Evolutionary conservation across 352 stramenopile species (phyloP).

Genomic region (Plasmopara halstedii): DNA sequence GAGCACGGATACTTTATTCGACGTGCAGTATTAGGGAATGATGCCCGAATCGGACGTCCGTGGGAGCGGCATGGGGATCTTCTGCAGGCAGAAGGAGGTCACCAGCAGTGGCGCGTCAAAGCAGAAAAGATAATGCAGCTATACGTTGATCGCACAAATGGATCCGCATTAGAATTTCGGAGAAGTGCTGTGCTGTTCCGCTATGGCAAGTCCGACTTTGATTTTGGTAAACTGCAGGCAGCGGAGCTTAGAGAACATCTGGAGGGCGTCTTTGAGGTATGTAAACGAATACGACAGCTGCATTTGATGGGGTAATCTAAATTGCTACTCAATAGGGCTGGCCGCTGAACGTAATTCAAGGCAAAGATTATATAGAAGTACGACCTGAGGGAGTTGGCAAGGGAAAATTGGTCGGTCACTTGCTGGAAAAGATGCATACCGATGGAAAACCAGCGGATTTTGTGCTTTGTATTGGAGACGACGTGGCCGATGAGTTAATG

Average conservation of each 20-base stretch:
- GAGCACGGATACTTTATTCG: constrained; percentile 98
- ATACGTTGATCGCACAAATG: constrained; percentile 97
- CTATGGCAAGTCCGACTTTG: constrained; percentile 97
- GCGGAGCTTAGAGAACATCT: constrained; percentile 97
- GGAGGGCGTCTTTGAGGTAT: constrained; percentile 83
- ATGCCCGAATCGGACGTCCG: constrained; percentile 55
- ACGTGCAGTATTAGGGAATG: constrained; percentile 47
- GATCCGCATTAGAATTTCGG: constrained; percentile 96
- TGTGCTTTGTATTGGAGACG: constrained; percentile 95
- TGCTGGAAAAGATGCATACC: constrained; percentile 76
- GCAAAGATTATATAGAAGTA: constrained; percentile 98
- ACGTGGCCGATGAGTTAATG: constrained; percentile 98
- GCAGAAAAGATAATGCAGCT: constrained; percentile 95
- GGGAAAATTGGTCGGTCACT: constrained; percentile 90
- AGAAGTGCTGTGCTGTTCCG: constrained; percentile 98
- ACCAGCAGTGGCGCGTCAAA: constrained; percentile 91
- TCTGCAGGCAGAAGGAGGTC: constrained; percentile 43
- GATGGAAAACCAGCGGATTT: constrained; percentile 89
- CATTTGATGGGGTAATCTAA: too few relatives aligned
- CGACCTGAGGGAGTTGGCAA: constrained; percentile 96
- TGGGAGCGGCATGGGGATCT: constrained; percentile 67
- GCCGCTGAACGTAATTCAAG: constrained; percentile 71
- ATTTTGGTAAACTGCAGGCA: constrained; percentile 96
- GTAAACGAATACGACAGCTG: too few relatives aligned
- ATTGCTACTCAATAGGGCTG: constrained; percentile 33